Conservation (phyloP, 1,284 basidiomycete species). For the Ustilago curta region DNA sequence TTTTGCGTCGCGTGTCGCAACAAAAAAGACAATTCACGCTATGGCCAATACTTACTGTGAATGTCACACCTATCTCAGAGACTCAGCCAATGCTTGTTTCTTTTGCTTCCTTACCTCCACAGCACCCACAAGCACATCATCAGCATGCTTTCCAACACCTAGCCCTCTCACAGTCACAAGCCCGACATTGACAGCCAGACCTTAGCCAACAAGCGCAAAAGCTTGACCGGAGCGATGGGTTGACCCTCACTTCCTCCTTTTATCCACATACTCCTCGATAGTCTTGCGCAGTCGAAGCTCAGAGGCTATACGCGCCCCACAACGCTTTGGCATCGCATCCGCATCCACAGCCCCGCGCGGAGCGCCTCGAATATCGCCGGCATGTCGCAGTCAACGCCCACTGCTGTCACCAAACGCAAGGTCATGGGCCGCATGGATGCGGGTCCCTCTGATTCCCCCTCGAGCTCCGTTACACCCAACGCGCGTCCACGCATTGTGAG, state of each 20-base stretch:
- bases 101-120: not conserved
- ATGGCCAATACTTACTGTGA: no score
- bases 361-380: not conserved
- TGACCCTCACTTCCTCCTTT: not conserved
- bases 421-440: constrained; percentile 51
- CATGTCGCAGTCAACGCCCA: constrained; percentile 48
- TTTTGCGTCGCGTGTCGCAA: no score
- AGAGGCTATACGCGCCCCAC: not conserved
- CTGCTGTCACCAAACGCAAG: constrained; percentile 41
- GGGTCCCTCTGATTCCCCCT: constrained; percentile 29
- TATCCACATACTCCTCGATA: not conserved
- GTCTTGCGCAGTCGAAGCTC: constrained; percentile 1
- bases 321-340: not conserved
- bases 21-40: no score
- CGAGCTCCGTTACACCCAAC: constrained; percentile 34
- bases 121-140: not conserved
- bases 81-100: not conserved
- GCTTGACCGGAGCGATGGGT: not conserved
- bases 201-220: not conserved
- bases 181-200: not conserved
- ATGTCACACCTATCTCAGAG: no score
- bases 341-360: not conserved
- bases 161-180: not conserved
- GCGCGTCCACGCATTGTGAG: constrained; percentile 41
- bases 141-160: constrained; percentile 4